Evolutionary conservation across 768 basidiomycete species (phyloP).

Genomic region (Trametes cinnabarina): DNA sequence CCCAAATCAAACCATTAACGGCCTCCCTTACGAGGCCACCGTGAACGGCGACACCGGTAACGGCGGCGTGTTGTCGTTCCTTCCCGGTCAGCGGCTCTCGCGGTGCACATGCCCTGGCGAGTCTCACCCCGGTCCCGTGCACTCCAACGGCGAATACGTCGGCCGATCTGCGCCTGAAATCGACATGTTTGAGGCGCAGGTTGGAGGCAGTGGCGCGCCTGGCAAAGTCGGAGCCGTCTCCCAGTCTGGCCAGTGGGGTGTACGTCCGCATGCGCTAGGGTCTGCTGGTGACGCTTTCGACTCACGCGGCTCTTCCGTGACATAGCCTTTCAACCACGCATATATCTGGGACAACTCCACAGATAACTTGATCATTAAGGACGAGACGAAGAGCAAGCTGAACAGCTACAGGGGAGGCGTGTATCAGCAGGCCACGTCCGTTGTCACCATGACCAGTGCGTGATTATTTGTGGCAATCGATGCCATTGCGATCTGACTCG

Average conservation of each 20-base stretch:
- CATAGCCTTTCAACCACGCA: conserved; percentile 70
- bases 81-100: conserved; percentile 31
- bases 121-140: conserved; percentile 51
- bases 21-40: conserved; percentile 57
- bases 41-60: conserved; percentile 50
- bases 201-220: conserved; percentile 54
- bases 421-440: conserved; percentile 71
- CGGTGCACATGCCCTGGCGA: conserved; percentile 49
- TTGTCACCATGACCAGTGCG: conserved; percentile 36
- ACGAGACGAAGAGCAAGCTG: conserved; percentile 48
- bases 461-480: neutral
- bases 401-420: conserved; percentile 75
- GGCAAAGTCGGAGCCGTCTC: conserved; percentile 37
- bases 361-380: conserved; percentile 53
- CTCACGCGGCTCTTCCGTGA: neutral
- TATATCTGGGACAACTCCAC: conserved; percentile 71
- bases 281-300: no score
- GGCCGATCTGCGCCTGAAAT: conserved; percentile 72
- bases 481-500: neutral
- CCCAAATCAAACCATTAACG: conserved; percentile 74
- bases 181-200: conserved; percentile 68
- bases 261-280: conserved; percentile 36
- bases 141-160: conserved; percentile 53
- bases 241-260: conserved; percentile 81
- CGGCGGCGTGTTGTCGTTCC: conserved; percentile 53